A percentile compares a stretch with the other conserved stretches of the same genome.
phyloP scores from a whole-genome alignment of 2,329 filamentous ascomycete species.

The Alternaria sp. region DNA sequence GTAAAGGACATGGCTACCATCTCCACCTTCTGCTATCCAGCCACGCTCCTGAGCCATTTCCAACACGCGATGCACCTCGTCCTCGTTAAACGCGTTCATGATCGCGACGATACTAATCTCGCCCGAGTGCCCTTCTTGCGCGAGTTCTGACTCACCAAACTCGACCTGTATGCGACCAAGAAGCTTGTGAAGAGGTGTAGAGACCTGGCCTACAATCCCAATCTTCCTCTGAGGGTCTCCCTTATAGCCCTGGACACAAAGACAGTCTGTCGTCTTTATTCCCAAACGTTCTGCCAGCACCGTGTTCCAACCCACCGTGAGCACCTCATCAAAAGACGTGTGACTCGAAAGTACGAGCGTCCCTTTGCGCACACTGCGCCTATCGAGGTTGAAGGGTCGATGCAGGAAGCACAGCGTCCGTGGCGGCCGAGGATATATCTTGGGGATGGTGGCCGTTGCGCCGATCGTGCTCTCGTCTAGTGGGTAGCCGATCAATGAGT shows the following conservation, averaged over 20 bases:
- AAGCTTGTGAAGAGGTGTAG: slow-evolving; percentile 20
- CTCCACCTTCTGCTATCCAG: slow-evolving; percentile 33
- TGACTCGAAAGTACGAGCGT: slow-evolving; percentile 49
- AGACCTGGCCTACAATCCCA: slow-evolving; percentile 45
- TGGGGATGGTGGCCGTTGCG: slow-evolving; percentile 1
- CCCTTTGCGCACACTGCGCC: slow-evolving; percentile 36
- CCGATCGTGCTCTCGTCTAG: slow-evolving; percentile 12
- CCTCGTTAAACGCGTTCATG: slow-evolving; percentile 54
- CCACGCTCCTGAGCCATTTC: slow-evolving; percentile 34
- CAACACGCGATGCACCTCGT: slow-evolving; percentile 49
- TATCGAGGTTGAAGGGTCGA: slow-evolving; percentile 44
- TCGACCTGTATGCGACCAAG: slow-evolving; percentile 33
- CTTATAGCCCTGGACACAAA: slow-evolving; percentile 53
- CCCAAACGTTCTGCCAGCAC: slow-evolving; percentile 45
- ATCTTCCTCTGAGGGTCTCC: slow-evolving; percentile 49
- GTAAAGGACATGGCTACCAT: slow-evolving; percentile 47
- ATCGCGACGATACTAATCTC: slow-evolving; percentile 46
- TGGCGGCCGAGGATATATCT: slow-evolving; percentile 23
- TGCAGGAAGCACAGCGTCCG: slow-evolving; percentile 47
- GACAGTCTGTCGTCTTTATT: slow-evolving; percentile 35
- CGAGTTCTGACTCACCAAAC: slow-evolving; percentile 39
- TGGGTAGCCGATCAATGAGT: slow-evolving; percentile 36
- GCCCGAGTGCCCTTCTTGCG: slow-evolving; percentile 32
- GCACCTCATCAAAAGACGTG: slow-evolving; percentile 49
- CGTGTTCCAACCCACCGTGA: slow-evolving; percentile 53